phyloP scores from a whole-genome alignment of 2,329 filamentous ascomycete species.

The Penicillium occitanis region DNA sequence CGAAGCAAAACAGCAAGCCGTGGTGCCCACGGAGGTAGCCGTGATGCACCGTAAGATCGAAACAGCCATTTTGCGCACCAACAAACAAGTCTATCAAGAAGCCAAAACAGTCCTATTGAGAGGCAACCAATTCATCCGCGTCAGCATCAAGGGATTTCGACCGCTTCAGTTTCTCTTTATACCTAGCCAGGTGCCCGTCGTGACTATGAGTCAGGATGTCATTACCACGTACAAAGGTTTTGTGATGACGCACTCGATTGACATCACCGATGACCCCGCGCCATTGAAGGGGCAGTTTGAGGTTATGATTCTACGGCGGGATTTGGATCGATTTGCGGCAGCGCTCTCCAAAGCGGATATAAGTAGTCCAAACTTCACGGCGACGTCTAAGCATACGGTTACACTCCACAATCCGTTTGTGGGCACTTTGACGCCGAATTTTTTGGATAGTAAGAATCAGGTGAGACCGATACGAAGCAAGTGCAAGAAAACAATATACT shows the following conservation, averaged over 20 bases:
- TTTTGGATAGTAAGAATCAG: neutral
- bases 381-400: neutral
- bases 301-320: neutral
- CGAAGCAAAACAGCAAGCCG: neutral
- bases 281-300: neutral
- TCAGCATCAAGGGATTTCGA: neutral
- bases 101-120: neutral
- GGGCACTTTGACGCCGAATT: neutral
- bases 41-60: neutral
- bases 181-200: neutral
- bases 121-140: neutral
- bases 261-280: neutral
- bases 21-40: neutral
- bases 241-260: neutral
- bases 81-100: neutral
- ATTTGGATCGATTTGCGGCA: neutral
- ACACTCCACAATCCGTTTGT: neutral
- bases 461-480: neutral
- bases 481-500: neutral
- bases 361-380: neutral
- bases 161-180: neutral
- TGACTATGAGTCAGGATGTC: neutral
- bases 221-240: neutral
- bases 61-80: neutral
- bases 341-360: neutral